Percentiles rank a stretch among this genome's conserved stretches.
Conservation (phyloP, 2,329 filamentous ascomycete genomes). For the Lojkania enalia region DNA sequence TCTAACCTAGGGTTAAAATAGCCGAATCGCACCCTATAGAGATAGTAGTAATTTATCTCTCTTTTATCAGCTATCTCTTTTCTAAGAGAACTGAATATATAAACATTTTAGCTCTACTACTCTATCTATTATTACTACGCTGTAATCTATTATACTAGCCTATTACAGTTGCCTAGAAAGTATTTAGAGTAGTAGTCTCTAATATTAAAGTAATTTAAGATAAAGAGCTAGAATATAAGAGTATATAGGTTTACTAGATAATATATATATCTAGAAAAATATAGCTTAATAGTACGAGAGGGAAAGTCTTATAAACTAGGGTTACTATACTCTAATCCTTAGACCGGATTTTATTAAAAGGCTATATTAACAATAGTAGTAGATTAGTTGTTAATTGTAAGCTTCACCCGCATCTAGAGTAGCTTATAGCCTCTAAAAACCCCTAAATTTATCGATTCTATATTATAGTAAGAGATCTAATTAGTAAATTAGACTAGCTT, state of each 20-base stretch:
- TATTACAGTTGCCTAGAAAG: slow-evolving; percentile 14
- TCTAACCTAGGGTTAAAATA: too few relatives aligned
- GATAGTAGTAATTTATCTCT: too few relatives aligned
- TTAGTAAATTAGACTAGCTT: slow-evolving; percentile 16
- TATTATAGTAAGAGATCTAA: slow-evolving; percentile 6
- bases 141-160: too few relatives aligned
- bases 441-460: slow-evolving; percentile 11
- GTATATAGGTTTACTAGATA: slow-evolving; percentile 24
- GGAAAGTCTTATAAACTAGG: slow-evolving; percentile 4
- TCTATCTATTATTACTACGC: too few relatives aligned
- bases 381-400: slow-evolving; percentile 8
- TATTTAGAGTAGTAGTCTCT: slow-evolving; percentile 21
- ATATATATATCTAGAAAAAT: slow-evolving; percentile 20
- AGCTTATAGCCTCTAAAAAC: slow-evolving; percentile 14
- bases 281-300: slow-evolving; percentile 15
- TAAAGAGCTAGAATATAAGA: slow-evolving; percentile 14
- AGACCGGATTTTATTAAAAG: slow-evolving; percentile 10
- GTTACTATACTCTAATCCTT: slow-evolving; percentile 7
- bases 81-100: too few relatives aligned
- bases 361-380: slow-evolving; percentile 9
- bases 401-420: slow-evolving; percentile 10
- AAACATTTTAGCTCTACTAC: too few relatives aligned
- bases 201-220: slow-evolving; percentile 17
- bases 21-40: too few relatives aligned
- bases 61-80: too few relatives aligned